These are phyloP conservation scores for Sordaria brevicollis DNA, from an alignment of 495 filamentous ascomycete species.

Conservation along the genomic window DNA sequence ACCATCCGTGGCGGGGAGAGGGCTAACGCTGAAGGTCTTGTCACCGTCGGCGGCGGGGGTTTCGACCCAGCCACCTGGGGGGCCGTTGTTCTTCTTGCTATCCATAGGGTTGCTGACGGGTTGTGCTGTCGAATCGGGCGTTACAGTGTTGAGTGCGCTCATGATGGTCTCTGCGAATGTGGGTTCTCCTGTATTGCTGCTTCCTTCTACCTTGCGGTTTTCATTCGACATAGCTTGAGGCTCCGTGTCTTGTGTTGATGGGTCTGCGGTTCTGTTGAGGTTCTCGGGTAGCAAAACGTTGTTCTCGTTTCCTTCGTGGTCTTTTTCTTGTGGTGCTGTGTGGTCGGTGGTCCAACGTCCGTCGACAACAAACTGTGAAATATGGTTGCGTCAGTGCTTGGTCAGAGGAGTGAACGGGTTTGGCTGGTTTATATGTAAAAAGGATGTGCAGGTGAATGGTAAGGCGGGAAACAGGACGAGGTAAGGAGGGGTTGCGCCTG, in stretches of 20 bases:
- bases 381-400: background rate
- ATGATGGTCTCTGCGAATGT: constrained; percentile 43
- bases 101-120: constrained; percentile 64
- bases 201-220: background rate
- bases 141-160: constrained; percentile 43
- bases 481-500: background rate
- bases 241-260: background rate
- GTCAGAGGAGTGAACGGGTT: background rate
- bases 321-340: constrained; percentile 65
- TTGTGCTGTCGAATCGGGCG: constrained; percentile 62
- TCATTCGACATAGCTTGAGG: background rate
- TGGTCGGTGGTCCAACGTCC: constrained; percentile 74
- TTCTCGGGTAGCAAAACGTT: constrained; percentile 74
- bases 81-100: constrained; percentile 9
- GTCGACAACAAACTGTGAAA: constrained; percentile 79
- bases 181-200: constrained; percentile 17
- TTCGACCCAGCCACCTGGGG: constrained; percentile 70
- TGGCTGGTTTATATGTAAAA: background rate
- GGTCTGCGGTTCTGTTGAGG: constrained; percentile 34
- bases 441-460: background rate
- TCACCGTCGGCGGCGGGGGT: constrained; percentile 48
- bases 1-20: constrained; percentile 62
- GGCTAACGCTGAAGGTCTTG: constrained; percentile 49
- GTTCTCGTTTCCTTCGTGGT: constrained; percentile 71
- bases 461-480: background rate